phyloP scores from a whole-genome alignment of 352 stramenopile species.

The Globisporangium okanoganense region DNA sequence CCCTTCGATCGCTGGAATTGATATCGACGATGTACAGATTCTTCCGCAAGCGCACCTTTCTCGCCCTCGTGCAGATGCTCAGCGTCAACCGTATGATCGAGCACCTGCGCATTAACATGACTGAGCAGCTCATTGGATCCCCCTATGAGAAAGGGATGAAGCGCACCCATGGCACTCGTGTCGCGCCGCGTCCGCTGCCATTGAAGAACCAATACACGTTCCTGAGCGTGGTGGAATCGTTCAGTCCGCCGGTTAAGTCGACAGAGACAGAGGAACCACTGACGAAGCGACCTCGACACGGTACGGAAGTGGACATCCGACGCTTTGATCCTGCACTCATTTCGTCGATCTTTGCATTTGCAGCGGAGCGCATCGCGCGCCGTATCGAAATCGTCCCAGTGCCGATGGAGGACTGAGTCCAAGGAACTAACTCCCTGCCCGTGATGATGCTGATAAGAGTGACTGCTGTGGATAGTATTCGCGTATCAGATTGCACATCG shows the following conservation, averaged over 20 bases:
- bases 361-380: neutral
- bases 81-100: neutral
- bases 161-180: neutral
- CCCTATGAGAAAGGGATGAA: neutral
- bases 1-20: neutral
- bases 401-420: neutral
- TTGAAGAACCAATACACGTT: neutral
- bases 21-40: neutral
- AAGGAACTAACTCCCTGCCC: neutral
- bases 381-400: neutral
- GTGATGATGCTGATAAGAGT: neutral
- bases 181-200: neutral
- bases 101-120: neutral
- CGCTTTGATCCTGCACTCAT: neutral
- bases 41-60: neutral
- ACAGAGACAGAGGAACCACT: neutral
- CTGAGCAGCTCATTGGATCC: neutral
- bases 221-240: neutral
- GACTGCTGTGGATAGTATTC: neutral
- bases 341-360: constrained; percentile 2
- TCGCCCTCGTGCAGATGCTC: neutral
- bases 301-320: neutral
- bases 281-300: neutral
- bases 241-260: neutral
- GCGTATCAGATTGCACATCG: no score